phyloP scores from a whole-genome alignment of 2,329 filamentous ascomycete species.

The Fusarium succisae region DNA sequence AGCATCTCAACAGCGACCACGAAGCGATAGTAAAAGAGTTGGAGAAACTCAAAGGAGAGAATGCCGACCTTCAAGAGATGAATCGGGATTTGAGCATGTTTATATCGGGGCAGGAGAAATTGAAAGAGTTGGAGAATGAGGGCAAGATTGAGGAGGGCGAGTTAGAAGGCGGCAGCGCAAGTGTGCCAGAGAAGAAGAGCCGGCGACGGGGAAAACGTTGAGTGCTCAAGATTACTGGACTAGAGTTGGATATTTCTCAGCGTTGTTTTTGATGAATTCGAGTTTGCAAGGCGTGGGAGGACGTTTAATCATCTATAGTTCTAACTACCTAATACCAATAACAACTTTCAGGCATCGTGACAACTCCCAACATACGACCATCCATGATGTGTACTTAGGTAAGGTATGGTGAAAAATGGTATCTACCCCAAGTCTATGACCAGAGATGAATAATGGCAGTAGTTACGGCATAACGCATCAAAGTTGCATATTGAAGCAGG shows the following conservation, averaged over 20 bases:
- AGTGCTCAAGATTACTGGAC: neutral
- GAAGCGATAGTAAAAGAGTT: conserved; percentile 66
- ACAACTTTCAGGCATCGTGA: neutral
- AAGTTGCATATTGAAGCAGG: conserved; percentile 8
- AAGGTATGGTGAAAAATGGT: neutral
- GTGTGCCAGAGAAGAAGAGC: conserved; percentile 68
- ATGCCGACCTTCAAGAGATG: conserved; percentile 81
- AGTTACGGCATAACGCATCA: neutral
- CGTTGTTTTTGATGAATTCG: neutral
- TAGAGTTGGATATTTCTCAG: neutral
- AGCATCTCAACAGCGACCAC: conserved; percentile 73
- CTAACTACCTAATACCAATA: neutral
- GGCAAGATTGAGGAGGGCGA: conserved; percentile 73
- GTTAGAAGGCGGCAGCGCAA: conserved; percentile 76
- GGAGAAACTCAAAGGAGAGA: conserved; percentile 66
- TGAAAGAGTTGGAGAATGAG: conserved; percentile 74
- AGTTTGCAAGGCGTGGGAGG: neutral
- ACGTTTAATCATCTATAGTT: neutral
- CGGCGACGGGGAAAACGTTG: conserved; percentile 60
- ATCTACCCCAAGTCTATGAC: neutral
- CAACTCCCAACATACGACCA: neutral
- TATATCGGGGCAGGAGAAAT: conserved; percentile 83
- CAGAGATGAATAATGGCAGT: neutral
- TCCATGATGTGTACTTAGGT: neutral
- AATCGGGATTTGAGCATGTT: conserved; percentile 90